A percentile compares a stretch with the other conserved stretches of the same genome.
Evolutionary conservation across 768 basidiomycete genomes (phyloP).

Genomic region (Amanita muscaria): DNA sequence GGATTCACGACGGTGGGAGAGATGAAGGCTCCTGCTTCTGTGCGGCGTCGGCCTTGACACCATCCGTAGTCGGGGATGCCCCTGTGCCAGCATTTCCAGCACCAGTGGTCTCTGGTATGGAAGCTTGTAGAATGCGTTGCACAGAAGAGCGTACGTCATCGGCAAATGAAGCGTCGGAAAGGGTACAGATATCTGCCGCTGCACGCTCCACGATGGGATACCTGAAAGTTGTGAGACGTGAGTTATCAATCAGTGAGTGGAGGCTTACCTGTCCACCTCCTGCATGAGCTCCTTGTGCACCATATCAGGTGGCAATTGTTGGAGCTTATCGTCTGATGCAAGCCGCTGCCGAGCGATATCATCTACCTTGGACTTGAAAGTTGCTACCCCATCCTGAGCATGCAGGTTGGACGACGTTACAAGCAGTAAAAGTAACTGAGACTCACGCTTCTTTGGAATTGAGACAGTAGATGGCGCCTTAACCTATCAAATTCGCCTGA

Average conservation of each 20-base stretch:
- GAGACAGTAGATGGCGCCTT: slow-evolving; percentile 51
- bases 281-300: slow-evolving; percentile 59
- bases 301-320: slow-evolving; percentile 41
- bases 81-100: slow-evolving; percentile 9
- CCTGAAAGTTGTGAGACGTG: no score
- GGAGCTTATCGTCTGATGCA: slow-evolving; percentile 42
- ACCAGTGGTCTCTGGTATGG: slow-evolving; percentile 18
- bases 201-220: slow-evolving; percentile 63
- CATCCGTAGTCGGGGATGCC: slow-evolving; percentile 3
- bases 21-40: slow-evolving; percentile 3
- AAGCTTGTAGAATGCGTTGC: slow-evolving; percentile 37
- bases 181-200: slow-evolving; percentile 37
- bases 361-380: slow-evolving; percentile 50
- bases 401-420: neutral
- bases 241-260: slow-evolving; percentile 10
- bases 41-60: neutral
- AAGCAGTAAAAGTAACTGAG: neutral
- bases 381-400: slow-evolving; percentile 40
- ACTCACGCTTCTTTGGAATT: slow-evolving; percentile 57
- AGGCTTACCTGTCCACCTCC: slow-evolving; percentile 55
- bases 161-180: slow-evolving; percentile 40
- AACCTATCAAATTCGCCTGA: slow-evolving; percentile 73
- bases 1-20: neutral
- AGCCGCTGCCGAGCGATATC: slow-evolving; percentile 54
- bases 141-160: slow-evolving; percentile 34